phyloP scores from a whole-genome alignment of 345 rosid genomes.

The Citrus sp. region DNA sequence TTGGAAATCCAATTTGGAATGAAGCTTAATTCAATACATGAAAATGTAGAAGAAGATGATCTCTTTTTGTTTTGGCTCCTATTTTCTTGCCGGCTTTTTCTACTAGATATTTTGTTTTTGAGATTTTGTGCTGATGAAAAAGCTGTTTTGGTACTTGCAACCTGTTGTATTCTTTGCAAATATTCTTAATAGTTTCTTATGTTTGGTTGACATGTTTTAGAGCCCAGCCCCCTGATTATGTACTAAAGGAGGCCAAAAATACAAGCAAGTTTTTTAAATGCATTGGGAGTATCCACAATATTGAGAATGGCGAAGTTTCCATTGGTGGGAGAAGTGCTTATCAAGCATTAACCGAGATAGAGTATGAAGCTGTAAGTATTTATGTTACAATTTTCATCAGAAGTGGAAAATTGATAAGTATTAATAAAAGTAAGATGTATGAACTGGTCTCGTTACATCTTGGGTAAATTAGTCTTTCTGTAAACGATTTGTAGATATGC shows the following conservation, averaged over 20 bases:
- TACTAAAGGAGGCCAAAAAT: constrained; percentile 90
- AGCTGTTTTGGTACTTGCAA: background rate
- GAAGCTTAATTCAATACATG: background rate
- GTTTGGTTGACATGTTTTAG: constrained; percentile 49
- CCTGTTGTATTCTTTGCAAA: constrained; percentile 10
- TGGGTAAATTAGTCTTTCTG: background rate
- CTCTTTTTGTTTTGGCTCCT: background rate
- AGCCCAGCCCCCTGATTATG: constrained; percentile 92
- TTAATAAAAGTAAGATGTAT: background rate
- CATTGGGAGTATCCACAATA: constrained; percentile 69
- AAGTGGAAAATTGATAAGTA: constrained; percentile 5
- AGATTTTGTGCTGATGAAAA: background rate
- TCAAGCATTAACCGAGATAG: constrained; percentile 77
- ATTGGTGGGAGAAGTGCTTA: constrained; percentile 60
- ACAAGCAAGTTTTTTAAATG: constrained; percentile 91
- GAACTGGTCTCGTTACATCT: background rate
- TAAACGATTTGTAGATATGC: background rate
- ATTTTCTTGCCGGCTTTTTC: background rate
- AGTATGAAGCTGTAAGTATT: constrained; percentile 89
- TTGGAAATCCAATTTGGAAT: background rate
- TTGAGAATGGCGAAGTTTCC: constrained; percentile 56
- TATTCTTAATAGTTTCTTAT: constrained; percentile 26
- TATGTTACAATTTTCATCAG: background rate
- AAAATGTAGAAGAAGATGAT: background rate
- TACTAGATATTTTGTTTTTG: background rate